Evolutionary conservation across 176 grass and related monocot genomes (phyloP).

Genomic region (barley (Hordeum vulgare)): MorexV3_pseudomolecules_assembly NC_058520.1:555684710-555685209

Average conservation of each 20-base stretch:
- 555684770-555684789: too few species aligned
- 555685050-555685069: not conserved
- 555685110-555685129: not conserved
- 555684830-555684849: not conserved
- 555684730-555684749: too few species aligned
- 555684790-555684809: too few species aligned
- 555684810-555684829: too few species aligned
- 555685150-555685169: not conserved
- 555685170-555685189: not conserved
- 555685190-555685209: not conserved
- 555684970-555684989: too few species aligned
- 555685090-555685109: not conserved
- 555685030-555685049: not conserved
- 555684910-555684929: conserved; percentile 90
- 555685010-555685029: not conserved
- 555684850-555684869: not conserved
- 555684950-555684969: conserved; percentile 33
- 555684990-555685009: too few species aligned
- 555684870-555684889: conserved; percentile 12
- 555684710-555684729: too few species aligned
- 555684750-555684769: too few species aligned
- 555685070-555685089: not conserved
- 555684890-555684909: conserved; percentile 92
- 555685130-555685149: not conserved
- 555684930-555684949: conserved; percentile 86